phyloP scores from a whole-genome alignment of 306 rosid genomes.

The Quillaja saponaria region DNA sequence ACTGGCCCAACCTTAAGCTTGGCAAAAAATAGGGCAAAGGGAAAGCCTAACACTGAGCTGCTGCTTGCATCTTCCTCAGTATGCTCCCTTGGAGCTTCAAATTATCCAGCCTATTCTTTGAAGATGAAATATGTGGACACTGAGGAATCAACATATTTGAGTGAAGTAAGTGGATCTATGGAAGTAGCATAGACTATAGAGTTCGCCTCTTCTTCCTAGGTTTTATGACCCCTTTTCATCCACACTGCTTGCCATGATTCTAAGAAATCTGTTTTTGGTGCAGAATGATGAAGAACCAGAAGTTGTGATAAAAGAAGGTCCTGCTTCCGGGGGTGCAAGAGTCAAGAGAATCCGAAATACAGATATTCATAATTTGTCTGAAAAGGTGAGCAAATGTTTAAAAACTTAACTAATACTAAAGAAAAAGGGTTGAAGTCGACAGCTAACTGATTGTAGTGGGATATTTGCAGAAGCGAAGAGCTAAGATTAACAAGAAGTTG shows the following conservation, averaged over 20 bases:
- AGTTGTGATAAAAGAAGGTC: constrained; percentile 16
- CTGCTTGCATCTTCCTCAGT: constrained; percentile 35
- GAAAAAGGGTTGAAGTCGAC: not conserved
- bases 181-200: not conserved
- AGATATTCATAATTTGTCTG: constrained; percentile 37
- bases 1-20: constrained; percentile 21
- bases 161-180: constrained; percentile 48
- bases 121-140: constrained; percentile 34
- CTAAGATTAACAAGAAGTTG: constrained; percentile 50
- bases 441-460: constrained; percentile 2
- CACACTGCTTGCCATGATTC: constrained; percentile 19
- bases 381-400: constrained; percentile 40
- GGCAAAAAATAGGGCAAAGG: constrained; percentile 8
- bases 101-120: constrained; percentile 26
- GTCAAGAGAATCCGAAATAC: constrained; percentile 36
- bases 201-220: not conserved
- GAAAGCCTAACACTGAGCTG: constrained; percentile 25
- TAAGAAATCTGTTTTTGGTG: constrained; percentile 23
- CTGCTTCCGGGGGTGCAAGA: constrained; percentile 24
- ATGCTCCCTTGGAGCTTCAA: constrained; percentile 55
- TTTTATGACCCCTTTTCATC: too few species aligned
- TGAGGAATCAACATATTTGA: constrained; percentile 35
- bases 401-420: not conserved
- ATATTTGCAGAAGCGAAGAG: constrained; percentile 54
- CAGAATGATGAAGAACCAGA: constrained; percentile 47